Base-by-base conservation (phyloP, 2,329 filamentous ascomycete genomes). In the Nothophaeocryptopus gaeumannii region DNA sequence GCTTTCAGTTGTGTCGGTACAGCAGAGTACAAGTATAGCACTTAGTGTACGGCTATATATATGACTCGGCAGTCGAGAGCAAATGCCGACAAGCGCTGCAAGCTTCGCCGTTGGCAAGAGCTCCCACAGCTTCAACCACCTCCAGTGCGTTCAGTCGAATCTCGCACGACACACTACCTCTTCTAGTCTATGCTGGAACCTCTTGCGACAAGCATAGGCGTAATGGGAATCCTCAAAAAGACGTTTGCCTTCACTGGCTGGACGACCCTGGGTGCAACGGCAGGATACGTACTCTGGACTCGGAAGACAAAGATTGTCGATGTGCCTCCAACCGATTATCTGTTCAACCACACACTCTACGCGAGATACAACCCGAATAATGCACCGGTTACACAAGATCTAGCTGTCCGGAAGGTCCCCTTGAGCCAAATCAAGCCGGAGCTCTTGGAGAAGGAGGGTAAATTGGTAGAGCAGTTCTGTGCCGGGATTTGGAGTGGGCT, bases 401-500 rank as follows among this genome's bases (percentile, higher is more conserved):
- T 85, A 9, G 84, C 80, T 59, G 72, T 86, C 57, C 80, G 81
- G 57, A 76, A 75, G 32, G 75, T 89, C 0, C 81, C 84, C 0
- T 64, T 89, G 41, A 72, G 71, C 39, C 80, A 83, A 62, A 81
- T 89, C 53, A 78, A 80, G 29, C 83, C 85, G 0, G 79, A 84
- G 55, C 71, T 89, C 46, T 70, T 88, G 11, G 74, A 85, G 62
- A 77, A 80, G 56, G 81, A 79, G 63, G 75, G 77, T 30, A 75
- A 81, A 56, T 72, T 88, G 41, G 78, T 79, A 1, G 74, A 85
- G 58, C 81, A 80, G 56, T 86, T 87, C 63, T 86, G 82, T 63
- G 80, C 81, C 10, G 83, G 83, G 38, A 70, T 86, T 41, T 89
- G 81, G 84, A 78, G 79, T 55, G 83, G 82, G 48, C 75, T 76